Base-by-base conservation (phyloP, 2,329 filamentous ascomycete species). In the Arthrobotrys megalospora region DNA sequence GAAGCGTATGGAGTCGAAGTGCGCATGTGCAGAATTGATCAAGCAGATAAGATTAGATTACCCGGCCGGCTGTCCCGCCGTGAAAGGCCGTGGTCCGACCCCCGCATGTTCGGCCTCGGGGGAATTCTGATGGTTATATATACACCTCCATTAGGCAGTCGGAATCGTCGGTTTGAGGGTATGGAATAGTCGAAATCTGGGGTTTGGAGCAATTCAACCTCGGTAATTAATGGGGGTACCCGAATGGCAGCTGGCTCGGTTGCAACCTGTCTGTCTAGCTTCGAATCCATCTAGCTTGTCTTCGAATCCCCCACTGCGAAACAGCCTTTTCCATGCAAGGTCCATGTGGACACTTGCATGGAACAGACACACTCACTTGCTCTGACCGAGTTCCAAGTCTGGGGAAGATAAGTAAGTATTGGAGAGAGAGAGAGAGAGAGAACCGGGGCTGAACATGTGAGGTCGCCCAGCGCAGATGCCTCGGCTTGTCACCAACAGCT, bases 391-490 rank as follows among this genome's bases (percentile, higher is more conserved):
- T n/a, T 36, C 21, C 11, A 10, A 43, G 11, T 36, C 68, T 58
- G 34, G 28, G 28, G 41, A 41, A 43, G 14, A 19, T 12, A 60
- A n/a, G n/a, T 21, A 16, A n/a, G 19, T 38, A 50, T 63, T 48
- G 70, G 62, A 62, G 64, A 52, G 53, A 43, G 53, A 24, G n/a
- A 19, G 24, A 34, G 36, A n/a, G 24, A 53, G 47, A 43, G 5
- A 52, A 66, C 66, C 66, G 60, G 73, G 75, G 67, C 67, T 58
- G 75, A 72, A 68, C 75, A 78, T 78, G 75, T 78, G 75, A 72
- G 75, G 55, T 41, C 47, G 24, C 28, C 64, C 50, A 62, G 58
- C 21, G 36, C 43, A 19, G 34, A 53, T 67, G 75, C 75, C 75
- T 78, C 75, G 75, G 75, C 67, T 78, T 60, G 52, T 43, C 43